Evolutionary conservation across 805 yeast species (phyloP), one percentile per base, ranked within the genome.

Genomic region (Metschnikowia continentalis): DNA sequence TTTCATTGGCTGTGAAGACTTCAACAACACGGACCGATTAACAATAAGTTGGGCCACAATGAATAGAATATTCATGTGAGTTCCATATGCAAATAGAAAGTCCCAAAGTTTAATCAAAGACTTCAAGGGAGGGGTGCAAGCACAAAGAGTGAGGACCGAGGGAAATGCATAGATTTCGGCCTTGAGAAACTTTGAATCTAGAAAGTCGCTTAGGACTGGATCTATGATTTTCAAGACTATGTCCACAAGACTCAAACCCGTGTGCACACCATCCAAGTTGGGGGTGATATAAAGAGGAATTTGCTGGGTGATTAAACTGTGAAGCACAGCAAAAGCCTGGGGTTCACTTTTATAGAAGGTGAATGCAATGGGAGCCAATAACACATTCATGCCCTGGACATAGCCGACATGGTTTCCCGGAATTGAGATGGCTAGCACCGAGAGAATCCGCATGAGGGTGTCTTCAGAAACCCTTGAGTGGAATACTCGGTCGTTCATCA

Each of bases 341-440:
- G 96, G 90, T 64, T 90, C 97, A 35, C 90, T 81, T 39, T 84
- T 82, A 53, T 70, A 64, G 58, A 86, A 77, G 0, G 86, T 77
- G 63, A 81, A 90, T 15, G 90, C 78, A 49, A 90, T 79, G 1
- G 97, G 96, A 0, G 96, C 97, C 22, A 86, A 77, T 20, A 90
- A 66, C 0, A 90, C 90, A 63, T 90, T 90, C 86, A 91, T 82
- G 2, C 97, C 97, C 64, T 90, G 97, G n/a, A 90, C 96, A 62
- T 89, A 89, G 0, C 78, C 78, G 5, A 65, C 70, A 38, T 61
- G 62, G 47, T 59, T 60, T n/a, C 59, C 58, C 42, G 62, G 51
- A 10, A 63, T 52, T 17, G 77, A 67, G 65, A 81, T 68, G 2
- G 95, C 95, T 61, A 82, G 79, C n/a, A 87, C 83, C 32, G 88